phyloP scores from a whole-genome alignment of 768 basidiomycete species.

The Boletus vinaceobasis region DNA sequence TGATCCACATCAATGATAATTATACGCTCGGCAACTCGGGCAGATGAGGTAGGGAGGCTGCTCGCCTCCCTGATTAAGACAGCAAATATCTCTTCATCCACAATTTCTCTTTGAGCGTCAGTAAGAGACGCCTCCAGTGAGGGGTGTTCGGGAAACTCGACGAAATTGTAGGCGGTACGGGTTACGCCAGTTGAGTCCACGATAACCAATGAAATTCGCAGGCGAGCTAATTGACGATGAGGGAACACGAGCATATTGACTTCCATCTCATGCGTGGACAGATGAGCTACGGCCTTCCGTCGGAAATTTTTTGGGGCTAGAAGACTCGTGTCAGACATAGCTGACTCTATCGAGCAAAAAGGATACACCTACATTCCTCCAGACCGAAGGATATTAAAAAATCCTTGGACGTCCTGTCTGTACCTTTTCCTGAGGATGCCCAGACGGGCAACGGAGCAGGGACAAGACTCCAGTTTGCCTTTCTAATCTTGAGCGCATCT shows the following conservation, averaged over 20 bases:
- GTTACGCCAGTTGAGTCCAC: conserved; percentile 33
- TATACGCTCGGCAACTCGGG: conserved; percentile 73
- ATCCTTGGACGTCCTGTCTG: conserved; percentile 78
- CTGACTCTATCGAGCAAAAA: background rate
- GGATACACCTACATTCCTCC: conserved; percentile 66
- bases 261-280: conserved; percentile 48
- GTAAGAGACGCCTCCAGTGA: conserved; percentile 52
- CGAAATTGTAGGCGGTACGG: conserved; percentile 36
- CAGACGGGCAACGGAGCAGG: conserved; percentile 76
- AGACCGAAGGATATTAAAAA: conserved; percentile 78
- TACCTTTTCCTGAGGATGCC: conserved; percentile 67
- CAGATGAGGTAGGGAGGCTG: conserved; percentile 68
- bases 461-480: conserved; percentile 76
- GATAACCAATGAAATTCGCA: conserved; percentile 55
- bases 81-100: conserved; percentile 80
- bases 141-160: conserved; percentile 28
- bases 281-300: conserved; percentile 65
- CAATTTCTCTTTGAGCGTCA: conserved; percentile 64
- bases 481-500: conserved; percentile 72
- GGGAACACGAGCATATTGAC: conserved; percentile 54
- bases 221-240: conserved; percentile 57
- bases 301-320: conserved; percentile 64
- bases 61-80: conserved; percentile 75
- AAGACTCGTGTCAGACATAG: conserved; percentile 5
- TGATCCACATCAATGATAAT: conserved; percentile 77